Percentiles rank a stretch among this genome's conserved stretches.
These are phyloP conservation scores for Aureobasidium subglaciale DNA, from an alignment of 2,329 filamentous ascomycete genomes.

Conservation along the genomic window DNA sequence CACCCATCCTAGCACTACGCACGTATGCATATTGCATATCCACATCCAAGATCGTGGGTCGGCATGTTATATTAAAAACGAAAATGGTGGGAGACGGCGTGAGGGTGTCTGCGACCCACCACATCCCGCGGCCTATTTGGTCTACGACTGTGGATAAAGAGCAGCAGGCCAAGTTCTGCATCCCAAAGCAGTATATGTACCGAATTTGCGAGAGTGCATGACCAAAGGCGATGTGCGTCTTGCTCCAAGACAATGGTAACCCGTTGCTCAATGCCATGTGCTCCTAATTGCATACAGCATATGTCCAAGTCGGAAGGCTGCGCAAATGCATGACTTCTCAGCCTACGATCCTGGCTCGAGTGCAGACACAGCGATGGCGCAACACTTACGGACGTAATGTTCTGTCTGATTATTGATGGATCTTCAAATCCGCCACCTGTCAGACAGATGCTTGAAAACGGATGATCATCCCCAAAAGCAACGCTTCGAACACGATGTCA, in stretches of 20 bases:
- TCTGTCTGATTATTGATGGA: not conserved
- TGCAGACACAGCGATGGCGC: no score
- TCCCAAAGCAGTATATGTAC: slow-evolving; percentile 5
- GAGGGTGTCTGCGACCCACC: not conserved
- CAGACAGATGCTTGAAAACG: slow-evolving; percentile 7
- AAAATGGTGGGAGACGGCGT: not conserved
- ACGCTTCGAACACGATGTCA: not conserved
- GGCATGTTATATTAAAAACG: slow-evolving; percentile 16
- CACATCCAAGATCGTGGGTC: slow-evolving; percentile 9
- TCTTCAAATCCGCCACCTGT: not conserved
- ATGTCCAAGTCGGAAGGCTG: not conserved
- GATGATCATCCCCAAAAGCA: slow-evolving; percentile 4
- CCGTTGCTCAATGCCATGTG: slow-evolving; percentile 4
- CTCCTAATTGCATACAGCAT: not conserved
- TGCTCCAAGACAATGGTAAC: slow-evolving; percentile 4
- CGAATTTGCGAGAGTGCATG: not conserved
- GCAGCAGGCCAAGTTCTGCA: not conserved
- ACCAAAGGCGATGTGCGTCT: not conserved
- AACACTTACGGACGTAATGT: slow-evolving; percentile 3
- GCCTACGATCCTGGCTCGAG: not conserved
- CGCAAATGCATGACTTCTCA: not conserved
- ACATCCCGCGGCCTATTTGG: not conserved
- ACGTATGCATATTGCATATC: slow-evolving; percentile 7
- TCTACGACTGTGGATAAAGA: not conserved
- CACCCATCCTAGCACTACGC: not conserved